Conservation (phyloP, 169 alveolate species). For the Cyclospora cayetanensis region DNA sequence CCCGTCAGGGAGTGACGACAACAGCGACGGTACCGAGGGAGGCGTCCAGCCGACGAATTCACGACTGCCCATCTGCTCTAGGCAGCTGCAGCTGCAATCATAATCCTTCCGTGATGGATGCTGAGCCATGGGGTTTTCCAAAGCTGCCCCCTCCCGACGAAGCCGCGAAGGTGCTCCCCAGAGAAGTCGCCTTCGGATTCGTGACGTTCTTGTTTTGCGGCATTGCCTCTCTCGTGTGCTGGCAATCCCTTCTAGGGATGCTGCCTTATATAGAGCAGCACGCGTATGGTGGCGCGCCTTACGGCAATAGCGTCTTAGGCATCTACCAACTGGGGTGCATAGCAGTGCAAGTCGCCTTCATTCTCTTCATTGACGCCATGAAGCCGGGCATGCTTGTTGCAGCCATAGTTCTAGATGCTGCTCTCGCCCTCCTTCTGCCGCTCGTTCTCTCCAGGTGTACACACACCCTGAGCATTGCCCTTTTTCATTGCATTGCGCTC, state of each 20-base stretch:
- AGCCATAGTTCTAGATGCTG: background rate
- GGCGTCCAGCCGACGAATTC: too few species aligned
- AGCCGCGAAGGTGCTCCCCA: too few species aligned
- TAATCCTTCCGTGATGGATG: too few species aligned
- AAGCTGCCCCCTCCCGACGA: too few species aligned
- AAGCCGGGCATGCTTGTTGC: background rate
- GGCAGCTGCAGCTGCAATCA: too few species aligned
- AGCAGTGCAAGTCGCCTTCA: background rate
- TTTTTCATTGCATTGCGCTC: background rate
- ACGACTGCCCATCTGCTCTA: too few species aligned
- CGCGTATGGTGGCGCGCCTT: background rate
- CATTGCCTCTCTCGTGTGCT: slow-evolving; percentile 1
- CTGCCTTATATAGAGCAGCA: slow-evolving; percentile 18
- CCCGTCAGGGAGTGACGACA: too few species aligned
- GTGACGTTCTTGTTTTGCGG: slow-evolving; percentile 25
- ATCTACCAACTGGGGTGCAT: slow-evolving; percentile 38
- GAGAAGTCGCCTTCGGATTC: background rate
- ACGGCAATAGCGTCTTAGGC: slow-evolving; percentile 39
- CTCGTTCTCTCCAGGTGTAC: slow-evolving; percentile 19
- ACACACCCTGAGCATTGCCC: background rate
- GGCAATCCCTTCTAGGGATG: slow-evolving; percentile 48
- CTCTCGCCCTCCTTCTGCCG: slow-evolving; percentile 13
- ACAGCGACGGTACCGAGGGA: too few species aligned
- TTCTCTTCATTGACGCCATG: slow-evolving; percentile 15
- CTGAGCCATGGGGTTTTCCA: too few species aligned